Evolutionary conservation across 2,329 filamentous ascomycete species (phyloP).

Genomic region (Penicillium sp.): DNA sequence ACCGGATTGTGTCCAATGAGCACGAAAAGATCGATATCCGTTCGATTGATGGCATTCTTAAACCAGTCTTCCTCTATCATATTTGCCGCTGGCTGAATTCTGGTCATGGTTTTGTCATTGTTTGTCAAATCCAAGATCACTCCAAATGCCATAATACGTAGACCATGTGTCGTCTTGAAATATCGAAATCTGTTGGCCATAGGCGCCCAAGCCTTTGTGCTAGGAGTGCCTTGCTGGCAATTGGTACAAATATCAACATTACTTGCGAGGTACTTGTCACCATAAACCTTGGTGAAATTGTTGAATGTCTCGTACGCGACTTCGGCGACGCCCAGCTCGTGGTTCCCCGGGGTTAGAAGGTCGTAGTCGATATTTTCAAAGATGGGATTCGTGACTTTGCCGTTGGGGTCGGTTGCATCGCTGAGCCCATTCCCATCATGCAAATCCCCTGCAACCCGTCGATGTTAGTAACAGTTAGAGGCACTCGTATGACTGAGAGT

Average conservation of each 20-base stretch:
- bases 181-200: constrained; percentile 52
- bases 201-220: constrained; percentile 41
- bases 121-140: constrained; percentile 55
- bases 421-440: constrained; percentile 66
- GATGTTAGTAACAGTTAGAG: background rate
- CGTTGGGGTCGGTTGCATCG: constrained; percentile 61
- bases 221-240: constrained; percentile 2
- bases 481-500: background rate
- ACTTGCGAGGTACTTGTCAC: constrained; percentile 55
- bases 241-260: constrained; percentile 49
- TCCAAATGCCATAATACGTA: constrained; percentile 56
- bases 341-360: constrained; percentile 59
- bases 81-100: constrained; percentile 20
- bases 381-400: constrained; percentile 54
- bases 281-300: constrained; percentile 60
- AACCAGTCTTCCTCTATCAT: constrained; percentile 62
- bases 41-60: constrained; percentile 53
- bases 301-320: constrained; percentile 63
- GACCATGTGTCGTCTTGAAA: constrained; percentile 50
- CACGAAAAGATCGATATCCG: constrained; percentile 63
- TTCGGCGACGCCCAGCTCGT: constrained; percentile 64
- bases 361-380: constrained; percentile 57
- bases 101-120: constrained; percentile 43
- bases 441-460: constrained; percentile 50
- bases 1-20: constrained; percentile 63